These are phyloP conservation scores for Cymbomonas tetramitiformis DNA, from an alignment of 139 green algal genomes.

Conservation along the genomic window DNA sequence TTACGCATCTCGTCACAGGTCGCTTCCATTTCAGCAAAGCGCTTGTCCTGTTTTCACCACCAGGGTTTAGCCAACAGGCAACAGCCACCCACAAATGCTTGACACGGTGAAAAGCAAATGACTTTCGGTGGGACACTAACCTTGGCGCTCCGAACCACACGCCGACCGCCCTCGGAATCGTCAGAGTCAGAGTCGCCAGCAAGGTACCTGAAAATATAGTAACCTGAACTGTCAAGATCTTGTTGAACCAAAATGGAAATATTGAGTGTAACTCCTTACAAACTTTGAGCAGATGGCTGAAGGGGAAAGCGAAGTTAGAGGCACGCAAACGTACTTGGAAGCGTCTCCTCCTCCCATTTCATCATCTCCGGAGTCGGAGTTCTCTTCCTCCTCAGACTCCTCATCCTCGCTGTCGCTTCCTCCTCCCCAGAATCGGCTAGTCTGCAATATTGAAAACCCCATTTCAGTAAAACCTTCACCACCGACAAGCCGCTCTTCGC, in stretches of 20 bases:
- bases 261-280: slow-evolving; percentile 15
- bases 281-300: slow-evolving; percentile 25
- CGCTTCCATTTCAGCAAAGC: slow-evolving; percentile 57
- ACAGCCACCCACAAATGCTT: neutral
- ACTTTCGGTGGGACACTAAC: neutral
- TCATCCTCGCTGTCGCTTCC: slow-evolving; percentile 13
- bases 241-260: neutral
- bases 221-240: neutral
- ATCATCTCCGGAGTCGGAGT: no score
- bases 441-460: no score
- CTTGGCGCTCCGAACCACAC: slow-evolving; percentile 18
- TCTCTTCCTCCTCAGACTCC: slow-evolving; percentile 15
- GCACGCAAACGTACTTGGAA: slow-evolving; percentile 21
- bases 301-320: slow-evolving; percentile 24
- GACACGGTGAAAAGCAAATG: no score
- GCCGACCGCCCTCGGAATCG: slow-evolving; percentile 21
- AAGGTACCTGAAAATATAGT: slow-evolving; percentile 17
- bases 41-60: slow-evolving; percentile 80
- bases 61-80: slow-evolving; percentile 37
- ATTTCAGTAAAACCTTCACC: no score
- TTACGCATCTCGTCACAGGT: slow-evolving; percentile 65
- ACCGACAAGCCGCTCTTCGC: no score
- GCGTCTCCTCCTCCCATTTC: no score
- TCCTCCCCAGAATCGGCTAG: slow-evolving; percentile 8
- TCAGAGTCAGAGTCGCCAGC: slow-evolving; percentile 53